Percentiles rank a stretch among this genome's conserved stretches.
Conservation (phyloP, 257 asterid species). For the Linaria vulgaris region DNA sequence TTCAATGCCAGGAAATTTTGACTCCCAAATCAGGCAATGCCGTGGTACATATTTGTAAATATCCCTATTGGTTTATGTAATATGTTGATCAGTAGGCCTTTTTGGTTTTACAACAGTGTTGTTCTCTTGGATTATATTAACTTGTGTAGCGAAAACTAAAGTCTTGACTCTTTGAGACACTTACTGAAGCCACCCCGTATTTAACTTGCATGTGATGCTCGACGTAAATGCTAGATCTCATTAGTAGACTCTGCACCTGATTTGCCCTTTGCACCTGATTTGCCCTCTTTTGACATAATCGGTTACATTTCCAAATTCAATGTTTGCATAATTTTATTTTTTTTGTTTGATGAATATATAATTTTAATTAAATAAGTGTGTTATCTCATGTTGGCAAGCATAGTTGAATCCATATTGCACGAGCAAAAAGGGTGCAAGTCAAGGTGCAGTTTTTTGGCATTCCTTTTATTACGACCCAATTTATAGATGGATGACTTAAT, state of each 20-base stretch:
- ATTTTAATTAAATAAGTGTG: no score
- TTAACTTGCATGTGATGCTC: conserved; percentile 19
- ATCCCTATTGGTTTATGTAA: conserved; percentile 23
- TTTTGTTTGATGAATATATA: no score
- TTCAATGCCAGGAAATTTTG: conserved; percentile 19
- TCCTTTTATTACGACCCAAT: no score
- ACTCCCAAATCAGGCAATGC: conserved; percentile 12
- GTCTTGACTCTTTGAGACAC: no score
- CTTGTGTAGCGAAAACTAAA: neutral
- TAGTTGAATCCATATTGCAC: no score
- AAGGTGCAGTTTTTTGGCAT: no score
- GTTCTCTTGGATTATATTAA: neutral
- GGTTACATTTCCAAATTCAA: neutral
- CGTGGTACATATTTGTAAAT: conserved; percentile 39
- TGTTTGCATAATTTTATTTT: neutral
- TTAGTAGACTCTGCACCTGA: conserved; percentile 8
- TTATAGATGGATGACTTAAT: no score
- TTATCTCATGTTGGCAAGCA: no score
- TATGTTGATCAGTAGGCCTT: conserved; percentile 27
- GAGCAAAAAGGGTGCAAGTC: no score
- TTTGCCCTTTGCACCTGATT: no score
- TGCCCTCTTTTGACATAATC: neutral
- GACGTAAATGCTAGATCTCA: conserved; percentile 24
- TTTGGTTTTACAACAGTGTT: conserved; percentile 14
- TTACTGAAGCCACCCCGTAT: neutral